Evolutionary conservation across 2,329 filamentous ascomycete genomes (phyloP).

Genomic region (Albophoma yamanashiensis): DNA sequence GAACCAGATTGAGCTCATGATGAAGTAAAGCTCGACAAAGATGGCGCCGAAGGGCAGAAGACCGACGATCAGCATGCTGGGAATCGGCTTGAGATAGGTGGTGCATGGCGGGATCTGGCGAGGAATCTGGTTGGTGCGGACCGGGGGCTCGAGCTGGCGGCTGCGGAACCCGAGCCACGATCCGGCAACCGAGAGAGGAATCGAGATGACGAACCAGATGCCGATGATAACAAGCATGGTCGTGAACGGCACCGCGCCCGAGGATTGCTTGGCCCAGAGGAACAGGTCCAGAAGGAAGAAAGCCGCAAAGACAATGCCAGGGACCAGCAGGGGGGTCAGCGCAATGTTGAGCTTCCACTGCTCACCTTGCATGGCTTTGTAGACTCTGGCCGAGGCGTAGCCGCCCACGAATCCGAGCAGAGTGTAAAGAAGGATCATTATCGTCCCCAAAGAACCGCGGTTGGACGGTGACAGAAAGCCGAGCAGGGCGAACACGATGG

Average conservation of each 20-base stretch:
- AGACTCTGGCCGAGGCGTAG: slow-evolving; percentile 79
- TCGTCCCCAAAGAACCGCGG: slow-evolving; percentile 84
- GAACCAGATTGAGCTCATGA: slow-evolving; percentile 99
- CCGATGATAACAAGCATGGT: slow-evolving; percentile 90
- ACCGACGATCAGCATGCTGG: slow-evolving; percentile 85
- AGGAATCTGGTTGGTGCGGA: slow-evolving; percentile 95
- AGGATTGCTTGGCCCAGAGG: slow-evolving; percentile 86
- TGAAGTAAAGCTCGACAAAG: slow-evolving; percentile 97
- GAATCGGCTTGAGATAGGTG: slow-evolving; percentile 76
- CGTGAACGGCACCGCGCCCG: slow-evolving; percentile 87
- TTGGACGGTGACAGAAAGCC: slow-evolving; percentile 95
- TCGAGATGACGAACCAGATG: slow-evolving; percentile 96
- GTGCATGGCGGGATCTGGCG: slow-evolving; percentile 82
- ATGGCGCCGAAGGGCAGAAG: slow-evolving; percentile 93
- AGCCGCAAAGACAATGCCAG: slow-evolving; percentile 70
- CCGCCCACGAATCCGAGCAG: slow-evolving; percentile 87
- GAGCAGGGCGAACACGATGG: slow-evolving; percentile 84
- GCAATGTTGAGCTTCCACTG: slow-evolving; percentile 91
- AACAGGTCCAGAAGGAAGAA: slow-evolving; percentile 97
- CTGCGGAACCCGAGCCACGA: slow-evolving; percentile 90
- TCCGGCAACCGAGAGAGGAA: slow-evolving; percentile 80
- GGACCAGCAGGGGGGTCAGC: slow-evolving; percentile 76
- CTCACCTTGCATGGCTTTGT: slow-evolving; percentile 89
- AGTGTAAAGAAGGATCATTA: slow-evolving; percentile 89
- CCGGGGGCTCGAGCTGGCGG: slow-evolving; percentile 61